phyloP scores from a whole-genome alignment of 2,329 filamentous ascomycete species.

The Decorospora gaudefroyi region DNA sequence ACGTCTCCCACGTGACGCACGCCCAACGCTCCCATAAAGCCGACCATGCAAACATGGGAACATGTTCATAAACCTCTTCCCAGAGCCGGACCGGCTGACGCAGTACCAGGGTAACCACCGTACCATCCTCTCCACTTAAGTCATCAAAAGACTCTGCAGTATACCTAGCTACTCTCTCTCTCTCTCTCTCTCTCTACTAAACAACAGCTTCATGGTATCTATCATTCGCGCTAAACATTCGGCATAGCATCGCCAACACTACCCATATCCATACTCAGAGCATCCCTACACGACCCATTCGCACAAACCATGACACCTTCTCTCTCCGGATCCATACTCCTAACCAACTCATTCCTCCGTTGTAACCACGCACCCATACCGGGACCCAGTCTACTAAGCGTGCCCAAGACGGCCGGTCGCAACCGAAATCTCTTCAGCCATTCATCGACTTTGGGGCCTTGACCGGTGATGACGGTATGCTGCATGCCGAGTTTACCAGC shows the following conservation, averaged over 20 bases:
- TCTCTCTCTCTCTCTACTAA: too few relatives aligned
- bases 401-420: constrained; percentile 43
- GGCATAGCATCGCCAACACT: constrained; percentile 33
- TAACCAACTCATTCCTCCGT: constrained; percentile 55
- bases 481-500: constrained; percentile 71
- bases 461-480: constrained; percentile 61
- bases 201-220: constrained; percentile 2
- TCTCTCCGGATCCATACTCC: constrained; percentile 47
- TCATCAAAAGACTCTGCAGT: too few relatives aligned
- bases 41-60: too few relatives aligned
- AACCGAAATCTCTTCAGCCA: constrained; percentile 50
- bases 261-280: constrained; percentile 40
- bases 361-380: constrained; percentile 55
- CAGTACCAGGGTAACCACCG: too few relatives aligned
- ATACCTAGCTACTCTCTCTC: too few relatives aligned
- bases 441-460: constrained; percentile 49
- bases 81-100: too few relatives aligned
- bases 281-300: constrained; percentile 52
- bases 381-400: constrained; percentile 44
- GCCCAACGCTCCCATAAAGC: too few relatives aligned
- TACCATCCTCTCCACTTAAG: too few relatives aligned
- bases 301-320: constrained; percentile 48
- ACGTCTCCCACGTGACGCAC: too few relatives aligned
- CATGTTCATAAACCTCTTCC: too few relatives aligned
- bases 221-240: constrained; percentile 3